Conservation (phyloP, 306 rosid species). For the Hippophae tibetana region DNA sequence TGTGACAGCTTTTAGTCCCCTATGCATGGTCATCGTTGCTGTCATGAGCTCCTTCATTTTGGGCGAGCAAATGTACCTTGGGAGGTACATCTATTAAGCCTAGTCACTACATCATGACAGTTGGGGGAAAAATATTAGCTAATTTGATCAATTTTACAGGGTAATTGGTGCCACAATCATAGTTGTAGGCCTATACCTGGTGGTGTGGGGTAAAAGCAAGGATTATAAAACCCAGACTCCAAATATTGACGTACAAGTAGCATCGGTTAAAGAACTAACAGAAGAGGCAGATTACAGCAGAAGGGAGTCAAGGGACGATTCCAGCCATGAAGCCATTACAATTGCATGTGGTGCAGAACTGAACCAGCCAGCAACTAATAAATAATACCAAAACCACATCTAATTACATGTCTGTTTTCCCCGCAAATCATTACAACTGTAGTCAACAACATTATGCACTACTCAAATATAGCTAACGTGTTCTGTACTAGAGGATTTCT, state of each 20-base stretch:
- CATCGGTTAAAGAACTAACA: slow-evolving; percentile 14
- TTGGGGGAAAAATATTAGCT: no score
- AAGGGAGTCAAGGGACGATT: slow-evolving; percentile 15
- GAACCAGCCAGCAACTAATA: background rate
- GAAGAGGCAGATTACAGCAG: slow-evolving; percentile 5
- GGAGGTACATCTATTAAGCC: slow-evolving; percentile 24
- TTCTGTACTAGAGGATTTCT: no score
- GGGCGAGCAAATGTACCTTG: slow-evolving; percentile 29
- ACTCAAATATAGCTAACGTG: no score
- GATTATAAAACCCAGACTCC: slow-evolving; percentile 28
- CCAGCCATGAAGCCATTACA: slow-evolving; percentile 21
- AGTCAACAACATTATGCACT: no score
- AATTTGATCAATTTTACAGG: slow-evolving; percentile 26
- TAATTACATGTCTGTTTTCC: no score
- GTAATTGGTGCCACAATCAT: slow-evolving; percentile 56
- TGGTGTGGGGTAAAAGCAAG: slow-evolving; percentile 83
- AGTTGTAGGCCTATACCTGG: slow-evolving; percentile 54
- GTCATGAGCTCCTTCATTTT: slow-evolving; percentile 30
- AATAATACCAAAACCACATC: no score
- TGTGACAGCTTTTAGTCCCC: slow-evolving; percentile 36
- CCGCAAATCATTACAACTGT: no score
- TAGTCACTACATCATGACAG: no score
- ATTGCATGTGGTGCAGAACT: slow-evolving; percentile 15
- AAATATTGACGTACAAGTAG: background rate
- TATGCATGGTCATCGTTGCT: slow-evolving; percentile 41